Evolutionary conservation across 31 red algal species (phyloP).

Genomic region (Odonthalia washingtoniensis): DNA sequence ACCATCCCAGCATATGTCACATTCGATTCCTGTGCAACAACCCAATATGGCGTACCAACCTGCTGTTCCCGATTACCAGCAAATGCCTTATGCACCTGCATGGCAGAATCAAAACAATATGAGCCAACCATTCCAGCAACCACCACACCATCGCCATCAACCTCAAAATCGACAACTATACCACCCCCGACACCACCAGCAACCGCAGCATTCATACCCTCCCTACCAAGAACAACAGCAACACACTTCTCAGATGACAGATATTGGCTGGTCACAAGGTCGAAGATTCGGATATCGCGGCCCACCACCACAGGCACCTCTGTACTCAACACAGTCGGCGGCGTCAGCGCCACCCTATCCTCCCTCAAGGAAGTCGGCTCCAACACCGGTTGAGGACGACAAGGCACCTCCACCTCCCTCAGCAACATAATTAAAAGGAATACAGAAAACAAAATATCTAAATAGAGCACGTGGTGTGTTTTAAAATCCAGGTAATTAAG

Average conservation of each 20-base stretch:
- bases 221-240: background rate
- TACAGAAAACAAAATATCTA: too few species aligned
- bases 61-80: too few species aligned
- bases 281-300: background rate
- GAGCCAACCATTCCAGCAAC: background rate
- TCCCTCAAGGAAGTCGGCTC: background rate
- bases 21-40: background rate
- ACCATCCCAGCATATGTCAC: too few species aligned
- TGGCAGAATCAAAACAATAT: background rate
- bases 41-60: background rate
- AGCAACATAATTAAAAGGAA: background rate
- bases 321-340: background rate
- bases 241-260: background rate
- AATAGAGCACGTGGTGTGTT: too few species aligned
- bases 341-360: background rate
- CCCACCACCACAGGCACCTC: background rate
- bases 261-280: background rate
- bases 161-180: too few species aligned
- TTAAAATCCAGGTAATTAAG: too few species aligned
- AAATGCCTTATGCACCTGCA: background rate
- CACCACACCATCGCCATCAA: background rate
- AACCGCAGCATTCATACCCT: background rate
- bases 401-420: slow-evolving; percentile 2
- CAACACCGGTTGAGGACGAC: background rate
- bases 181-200: too few species aligned